Evolutionary conservation across 2,329 filamentous ascomycete genomes (phyloP).

Genomic region (Neofusicoccum kwambonambiense): DNA sequence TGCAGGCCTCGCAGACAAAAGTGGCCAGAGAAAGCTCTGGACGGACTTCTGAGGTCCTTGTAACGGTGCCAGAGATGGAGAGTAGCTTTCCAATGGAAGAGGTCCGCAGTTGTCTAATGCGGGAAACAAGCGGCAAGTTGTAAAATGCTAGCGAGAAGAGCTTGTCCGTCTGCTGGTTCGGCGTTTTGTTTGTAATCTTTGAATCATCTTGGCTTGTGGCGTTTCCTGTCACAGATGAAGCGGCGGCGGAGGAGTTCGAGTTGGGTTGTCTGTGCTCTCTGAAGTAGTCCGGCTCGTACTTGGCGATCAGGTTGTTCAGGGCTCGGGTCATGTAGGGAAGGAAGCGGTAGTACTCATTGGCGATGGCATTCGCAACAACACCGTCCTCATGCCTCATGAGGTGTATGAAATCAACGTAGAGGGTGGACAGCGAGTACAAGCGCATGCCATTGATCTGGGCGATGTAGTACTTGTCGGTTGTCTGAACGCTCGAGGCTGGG

Average conservation of each 20-base stretch:
- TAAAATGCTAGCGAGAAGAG: constrained; percentile 92
- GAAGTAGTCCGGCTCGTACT: constrained; percentile 93
- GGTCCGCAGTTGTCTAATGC: constrained; percentile 82
- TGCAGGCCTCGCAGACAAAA: constrained; percentile 87
- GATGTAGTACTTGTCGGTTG: constrained; percentile 80
- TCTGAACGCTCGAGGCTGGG: constrained; percentile 67
- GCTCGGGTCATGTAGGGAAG: constrained; percentile 86
- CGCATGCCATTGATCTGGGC: constrained; percentile 78
- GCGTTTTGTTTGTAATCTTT: constrained; percentile 65
- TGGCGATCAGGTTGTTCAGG: constrained; percentile 88
- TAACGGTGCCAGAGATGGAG: constrained; percentile 95
- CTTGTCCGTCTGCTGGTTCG: constrained; percentile 95
- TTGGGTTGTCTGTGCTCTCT: constrained; percentile 83
- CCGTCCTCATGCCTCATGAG: constrained; percentile 74
- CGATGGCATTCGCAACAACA: constrained; percentile 79
- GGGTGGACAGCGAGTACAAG: constrained; percentile 72
- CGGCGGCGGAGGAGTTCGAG: constrained; percentile 70
- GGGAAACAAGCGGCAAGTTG: constrained; percentile 83
- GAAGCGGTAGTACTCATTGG: constrained; percentile 91
- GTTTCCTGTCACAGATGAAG: constrained; percentile 58
- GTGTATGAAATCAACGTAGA: constrained; percentile 87
- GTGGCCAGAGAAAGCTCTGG: constrained; percentile 91
- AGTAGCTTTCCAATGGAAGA: constrained; percentile 88
- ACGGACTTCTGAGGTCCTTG: constrained; percentile 92
- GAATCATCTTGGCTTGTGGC: constrained; percentile 56